phyloP scores from a whole-genome alignment of 805 yeast genomes.

The Ogataea zsoltii region DNA sequence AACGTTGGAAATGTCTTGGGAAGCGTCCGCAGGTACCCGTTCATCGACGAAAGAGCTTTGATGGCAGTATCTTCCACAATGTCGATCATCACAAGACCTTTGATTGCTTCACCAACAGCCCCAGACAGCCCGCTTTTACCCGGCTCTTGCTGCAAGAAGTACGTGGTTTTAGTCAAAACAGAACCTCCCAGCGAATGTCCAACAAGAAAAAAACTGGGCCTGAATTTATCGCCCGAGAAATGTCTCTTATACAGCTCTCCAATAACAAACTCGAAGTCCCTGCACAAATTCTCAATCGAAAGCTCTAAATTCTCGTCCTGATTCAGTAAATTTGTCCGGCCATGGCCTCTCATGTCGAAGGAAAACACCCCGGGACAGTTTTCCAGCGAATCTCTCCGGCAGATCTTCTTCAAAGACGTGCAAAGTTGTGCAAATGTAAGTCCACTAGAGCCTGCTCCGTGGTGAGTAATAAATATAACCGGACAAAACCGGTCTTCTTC shows the following conservation, averaged over 20 bases:
- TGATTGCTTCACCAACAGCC: conserved; percentile 34
- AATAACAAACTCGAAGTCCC: conserved; percentile 58
- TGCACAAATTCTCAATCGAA: conserved; percentile 50
- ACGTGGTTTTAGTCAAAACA: conserved; percentile 58
- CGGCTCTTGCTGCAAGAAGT: conserved; percentile 18
- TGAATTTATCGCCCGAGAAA: conserved; percentile 14
- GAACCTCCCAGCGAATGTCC: conserved; percentile 97
- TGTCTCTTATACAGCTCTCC: conserved; percentile 35
- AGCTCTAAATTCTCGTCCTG: conserved; percentile 28
- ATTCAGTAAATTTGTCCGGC: conserved; percentile 43
- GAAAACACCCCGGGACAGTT: conserved; percentile 61
- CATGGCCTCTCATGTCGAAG: conserved; percentile 89
- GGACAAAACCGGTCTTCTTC: conserved; percentile 40
- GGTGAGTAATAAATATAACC: conserved; percentile 69
- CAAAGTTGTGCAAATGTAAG: conserved; percentile 68
- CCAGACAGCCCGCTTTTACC: background rate
- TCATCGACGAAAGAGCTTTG: conserved; percentile 66
- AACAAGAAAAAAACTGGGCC: conserved; percentile 53
- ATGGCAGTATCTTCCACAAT: conserved; percentile 94
- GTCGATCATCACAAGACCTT: conserved; percentile 80
- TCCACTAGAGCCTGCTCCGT: conserved; percentile 94
- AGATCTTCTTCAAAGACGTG: conserved; percentile 40
- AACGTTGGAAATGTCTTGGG: conserved; percentile 59
- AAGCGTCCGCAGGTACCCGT: conserved; percentile 58
- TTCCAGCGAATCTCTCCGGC: conserved; percentile 31